Percentiles rank a stretch among this genome's conserved stretches.
phyloP scores from a whole-genome alignment of 768 basidiomycete genomes.

The Boletus bicolor region DNA sequence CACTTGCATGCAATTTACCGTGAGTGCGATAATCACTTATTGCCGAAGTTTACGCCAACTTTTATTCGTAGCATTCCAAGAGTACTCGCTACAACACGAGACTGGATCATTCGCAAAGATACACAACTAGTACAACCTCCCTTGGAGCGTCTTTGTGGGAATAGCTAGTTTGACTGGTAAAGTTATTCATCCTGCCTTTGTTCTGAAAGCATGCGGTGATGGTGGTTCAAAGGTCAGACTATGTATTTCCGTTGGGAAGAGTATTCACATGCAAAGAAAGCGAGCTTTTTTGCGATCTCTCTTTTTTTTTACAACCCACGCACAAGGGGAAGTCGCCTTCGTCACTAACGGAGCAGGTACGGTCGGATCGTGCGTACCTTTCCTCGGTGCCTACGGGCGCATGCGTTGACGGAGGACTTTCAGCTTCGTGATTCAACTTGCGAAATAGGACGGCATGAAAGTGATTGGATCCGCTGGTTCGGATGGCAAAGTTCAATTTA shows the following conservation, averaged over 20 bases:
- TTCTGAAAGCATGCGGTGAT: not conserved
- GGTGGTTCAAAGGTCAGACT: constrained; percentile 17
- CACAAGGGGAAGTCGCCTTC: constrained; percentile 48
- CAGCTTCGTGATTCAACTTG: constrained; percentile 50
- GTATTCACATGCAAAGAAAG: constrained; percentile 19
- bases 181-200: not conserved
- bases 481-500: constrained; percentile 67
- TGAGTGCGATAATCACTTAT: constrained; percentile 10
- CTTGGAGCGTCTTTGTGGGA: constrained; percentile 30
- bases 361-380: constrained; percentile 55
- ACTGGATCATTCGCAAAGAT: constrained; percentile 7
- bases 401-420: not conserved
- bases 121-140: constrained; percentile 27
- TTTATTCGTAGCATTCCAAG: constrained; percentile 31
- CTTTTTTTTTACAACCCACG: not conserved
- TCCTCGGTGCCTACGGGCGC: not conserved
- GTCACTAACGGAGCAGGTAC: constrained; percentile 44
- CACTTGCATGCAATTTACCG: constrained; percentile 25
- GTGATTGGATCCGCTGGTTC: constrained; percentile 72
- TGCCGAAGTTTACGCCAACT: not conserved
- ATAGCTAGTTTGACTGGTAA: constrained; percentile 27
- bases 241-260: constrained; percentile 17
- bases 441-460: constrained; percentile 51
- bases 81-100: constrained; percentile 4
- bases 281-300: constrained; percentile 8